Percentiles rank a stretch among this genome's conserved stretches.
Evolutionary conservation across 768 basidiomycete species (phyloP).

Genomic region (Solioccasus polychromus): DNA sequence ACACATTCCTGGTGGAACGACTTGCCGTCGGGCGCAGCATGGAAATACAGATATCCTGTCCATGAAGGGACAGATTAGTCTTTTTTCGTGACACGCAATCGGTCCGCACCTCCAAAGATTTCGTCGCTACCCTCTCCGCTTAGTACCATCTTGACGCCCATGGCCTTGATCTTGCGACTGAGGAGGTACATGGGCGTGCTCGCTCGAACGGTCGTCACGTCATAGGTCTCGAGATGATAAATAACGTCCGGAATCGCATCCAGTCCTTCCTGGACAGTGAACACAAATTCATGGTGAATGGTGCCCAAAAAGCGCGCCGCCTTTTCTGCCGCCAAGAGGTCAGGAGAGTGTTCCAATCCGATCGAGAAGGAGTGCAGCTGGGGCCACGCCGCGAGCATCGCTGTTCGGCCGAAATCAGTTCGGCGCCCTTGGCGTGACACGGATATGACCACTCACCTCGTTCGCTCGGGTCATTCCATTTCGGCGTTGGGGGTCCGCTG

Average conservation of each 20-base stretch:
- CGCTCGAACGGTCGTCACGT: constrained; percentile 97
- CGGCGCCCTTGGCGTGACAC: not conserved
- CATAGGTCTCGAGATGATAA: constrained; percentile 97
- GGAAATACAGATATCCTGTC: constrained; percentile 98
- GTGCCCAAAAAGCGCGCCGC: constrained; percentile 93
- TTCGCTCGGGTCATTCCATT: constrained; percentile 43
- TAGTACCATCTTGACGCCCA: constrained; percentile 99
- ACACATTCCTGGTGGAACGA: constrained; percentile 96
- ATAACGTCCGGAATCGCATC: constrained; percentile 98
- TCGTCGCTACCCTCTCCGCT: constrained; percentile 98
- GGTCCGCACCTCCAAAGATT: constrained; percentile 79
- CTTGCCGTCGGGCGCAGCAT: constrained; percentile 84
- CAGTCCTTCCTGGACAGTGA: constrained; percentile 96
- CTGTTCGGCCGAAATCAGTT: constrained; percentile 35
- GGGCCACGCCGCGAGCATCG: constrained; percentile 85
- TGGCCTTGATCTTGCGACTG: constrained; percentile 97
- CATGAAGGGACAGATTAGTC: constrained; percentile 5
- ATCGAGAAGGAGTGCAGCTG: constrained; percentile 97
- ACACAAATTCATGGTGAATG: constrained; percentile 95
- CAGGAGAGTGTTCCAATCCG: constrained; percentile 92
- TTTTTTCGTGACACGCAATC: not conserved
- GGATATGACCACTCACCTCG: constrained; percentile 39
- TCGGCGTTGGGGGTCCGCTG: constrained; percentile 60
- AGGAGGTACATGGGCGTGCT: constrained; percentile 99
- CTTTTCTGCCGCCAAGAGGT: constrained; percentile 90